Percentiles rank a stretch among this genome's conserved stretches.
Evolutionary conservation across 2,329 filamentous ascomycete species (phyloP).

Genomic region (Coniella lustricola): DNA sequence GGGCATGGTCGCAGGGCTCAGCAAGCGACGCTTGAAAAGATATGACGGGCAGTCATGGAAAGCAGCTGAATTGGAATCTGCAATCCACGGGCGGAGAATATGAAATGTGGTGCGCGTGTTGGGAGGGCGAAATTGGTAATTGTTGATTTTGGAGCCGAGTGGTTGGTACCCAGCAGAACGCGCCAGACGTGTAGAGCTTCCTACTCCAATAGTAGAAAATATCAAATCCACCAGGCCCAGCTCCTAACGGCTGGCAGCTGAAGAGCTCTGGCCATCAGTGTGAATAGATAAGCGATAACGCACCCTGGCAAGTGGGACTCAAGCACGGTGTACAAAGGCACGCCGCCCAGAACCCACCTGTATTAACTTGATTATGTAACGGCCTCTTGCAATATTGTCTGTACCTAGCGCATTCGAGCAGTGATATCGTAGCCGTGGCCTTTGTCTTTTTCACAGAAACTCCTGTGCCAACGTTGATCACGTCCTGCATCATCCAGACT

Average conservation of each 20-base stretch:
- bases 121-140: background rate
- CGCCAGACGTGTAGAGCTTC: background rate
- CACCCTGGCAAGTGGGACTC: too few relatives aligned
- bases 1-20: constrained; percentile 60
- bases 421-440: too few relatives aligned
- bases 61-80: constrained; percentile 1
- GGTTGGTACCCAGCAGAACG: constrained; percentile 1
- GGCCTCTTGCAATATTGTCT: too few relatives aligned
- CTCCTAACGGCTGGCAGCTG: background rate
- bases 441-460: too few relatives aligned
- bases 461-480: too few relatives aligned
- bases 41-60: constrained; percentile 15
- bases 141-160: background rate
- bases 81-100: background rate
- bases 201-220: background rate
- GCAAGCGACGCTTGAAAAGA: constrained; percentile 23
- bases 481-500: too few relatives aligned
- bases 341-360: too few relatives aligned
- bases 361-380: too few relatives aligned
- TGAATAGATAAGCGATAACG: constrained; percentile 3
- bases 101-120: background rate
- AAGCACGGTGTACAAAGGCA: background rate
- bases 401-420: too few relatives aligned
- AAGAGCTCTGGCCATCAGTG: background rate
- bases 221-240: background rate